Base-by-base conservation (phyloP, 2,329 filamentous ascomycete genomes). In the Neospermospora avenae region DNA sequence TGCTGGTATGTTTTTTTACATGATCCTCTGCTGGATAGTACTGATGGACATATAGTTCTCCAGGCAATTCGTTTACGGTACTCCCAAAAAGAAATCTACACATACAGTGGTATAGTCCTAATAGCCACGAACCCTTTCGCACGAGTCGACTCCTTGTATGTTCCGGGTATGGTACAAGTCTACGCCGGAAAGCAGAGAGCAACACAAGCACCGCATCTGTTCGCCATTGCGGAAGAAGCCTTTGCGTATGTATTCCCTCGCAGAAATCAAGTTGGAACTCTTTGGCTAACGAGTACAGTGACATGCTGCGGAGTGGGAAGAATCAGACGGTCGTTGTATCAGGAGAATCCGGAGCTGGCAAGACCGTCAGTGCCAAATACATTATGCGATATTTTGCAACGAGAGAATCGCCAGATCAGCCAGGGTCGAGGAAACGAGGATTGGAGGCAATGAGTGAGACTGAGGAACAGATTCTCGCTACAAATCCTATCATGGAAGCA, bases 311-410 rank as follows among this genome's bases (percentile, higher is more conserved):
- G 67, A 95, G 97, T 78, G 84, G 84, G 69, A 93, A 92, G 77
- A 99, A 99, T 77, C 95, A 99, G 80, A 99, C 95, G 41, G 91
- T 99, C 65, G 95, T 99, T 57, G 95, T 99, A n/a, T 99, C 95
- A 37, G 95, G 95, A 74, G 95, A 99, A 77, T 99, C 95, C 57
- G 95, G 95, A 84, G 95, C 95, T 65, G 95, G 95, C 72, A 99
- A 99, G 80, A 99, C 95, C 4, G 95, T 99, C 75, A 98, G 93
- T 77, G 95, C 95, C 70, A 99, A 99, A 80, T 98, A 99, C 78
- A 98, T 99, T 74, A 99, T 99, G 95, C 87, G 95, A 71, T 99
- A 99, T 80, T 99, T 99, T 77, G 95, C 95, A 64, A 99, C 95
- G 45, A 87, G 95, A 84, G 95, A 97, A 77, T 89, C 93, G 7